Evolutionary conservation across 2,329 filamentous ascomycete genomes (phyloP).

Genomic region (Ophiostoma novo-ulmi): DNA sequence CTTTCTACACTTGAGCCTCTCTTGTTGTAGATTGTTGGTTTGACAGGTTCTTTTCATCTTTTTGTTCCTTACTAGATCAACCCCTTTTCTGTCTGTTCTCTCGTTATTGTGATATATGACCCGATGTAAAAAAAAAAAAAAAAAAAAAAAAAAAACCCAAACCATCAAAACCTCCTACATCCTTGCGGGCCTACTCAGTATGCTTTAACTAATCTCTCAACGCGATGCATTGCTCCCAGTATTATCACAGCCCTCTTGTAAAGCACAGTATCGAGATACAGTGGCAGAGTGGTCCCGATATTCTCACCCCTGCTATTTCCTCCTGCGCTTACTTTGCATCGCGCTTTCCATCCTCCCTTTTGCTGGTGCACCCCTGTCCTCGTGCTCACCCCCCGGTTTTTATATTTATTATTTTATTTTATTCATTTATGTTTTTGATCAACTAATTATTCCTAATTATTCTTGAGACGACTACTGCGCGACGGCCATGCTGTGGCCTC

Average conservation of each 20-base stretch:
- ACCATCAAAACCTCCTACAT: no score
- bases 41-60: not conserved
- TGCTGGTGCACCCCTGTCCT: not conserved
- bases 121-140: no score
- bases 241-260: not conserved
- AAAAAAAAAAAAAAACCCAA: no score
- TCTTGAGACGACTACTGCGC: not conserved
- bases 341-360: not conserved
- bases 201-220: not conserved
- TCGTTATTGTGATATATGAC: not conserved
- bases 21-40: not conserved
- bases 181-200: no score
- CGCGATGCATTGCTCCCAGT: not conserved
- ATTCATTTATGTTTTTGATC: not conserved
- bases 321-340: not conserved
- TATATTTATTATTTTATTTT: not conserved
- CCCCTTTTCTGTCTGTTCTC: not conserved
- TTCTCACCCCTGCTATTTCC: not conserved
- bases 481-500: not conserved
- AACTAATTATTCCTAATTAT: not conserved
- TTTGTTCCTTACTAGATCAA: not conserved
- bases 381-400: not conserved
- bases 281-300: not conserved
- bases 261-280: not conserved
- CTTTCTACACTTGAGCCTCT: conserved; percentile 7